Evolutionary conservation across 768 basidiomycete species (phyloP).

Genomic region (Russula ochroleuca): DNA sequence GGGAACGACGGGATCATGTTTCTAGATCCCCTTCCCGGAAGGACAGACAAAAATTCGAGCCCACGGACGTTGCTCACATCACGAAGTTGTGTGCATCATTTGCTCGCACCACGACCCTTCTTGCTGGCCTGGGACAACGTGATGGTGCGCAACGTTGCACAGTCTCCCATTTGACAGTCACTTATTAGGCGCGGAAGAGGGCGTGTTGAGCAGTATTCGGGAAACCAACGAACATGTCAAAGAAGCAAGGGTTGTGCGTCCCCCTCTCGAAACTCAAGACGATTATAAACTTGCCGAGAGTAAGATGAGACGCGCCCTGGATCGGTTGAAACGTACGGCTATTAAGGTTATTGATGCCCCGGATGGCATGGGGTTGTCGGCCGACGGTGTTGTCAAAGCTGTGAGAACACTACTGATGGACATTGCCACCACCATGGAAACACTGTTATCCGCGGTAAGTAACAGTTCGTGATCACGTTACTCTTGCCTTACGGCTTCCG

Average conservation of each 20-base stretch:
- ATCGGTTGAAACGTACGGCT: slow-evolving; percentile 51
- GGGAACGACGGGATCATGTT: not conserved
- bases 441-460: slow-evolving; percentile 5
- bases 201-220: slow-evolving; percentile 12
- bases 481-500: not conserved
- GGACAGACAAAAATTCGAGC: not conserved
- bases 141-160: slow-evolving; percentile 14
- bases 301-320: slow-evolving; percentile 59
- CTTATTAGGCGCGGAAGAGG: slow-evolving; percentile 14
- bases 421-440: slow-evolving; percentile 29
- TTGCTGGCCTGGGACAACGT: slow-evolving; percentile 3
- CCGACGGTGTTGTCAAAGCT: not conserved
- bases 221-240: slow-evolving; percentile 16
- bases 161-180: not conserved
- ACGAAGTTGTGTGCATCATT: slow-evolving; percentile 26
- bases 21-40: not conserved
- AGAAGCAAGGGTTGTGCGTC: not conserved
- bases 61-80: slow-evolving; percentile 12
- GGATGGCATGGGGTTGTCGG: not conserved
- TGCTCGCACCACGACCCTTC: slow-evolving; percentile 18
- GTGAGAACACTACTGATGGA: slow-evolving; percentile 37
- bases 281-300: slow-evolving; percentile 40
- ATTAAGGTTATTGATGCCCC: slow-evolving; percentile 45
- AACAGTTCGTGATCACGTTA: not conserved
- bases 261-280: slow-evolving; percentile 31